phyloP scores from a whole-genome alignment of 768 basidiomycete genomes.

The Suillus brevipes region DNA sequence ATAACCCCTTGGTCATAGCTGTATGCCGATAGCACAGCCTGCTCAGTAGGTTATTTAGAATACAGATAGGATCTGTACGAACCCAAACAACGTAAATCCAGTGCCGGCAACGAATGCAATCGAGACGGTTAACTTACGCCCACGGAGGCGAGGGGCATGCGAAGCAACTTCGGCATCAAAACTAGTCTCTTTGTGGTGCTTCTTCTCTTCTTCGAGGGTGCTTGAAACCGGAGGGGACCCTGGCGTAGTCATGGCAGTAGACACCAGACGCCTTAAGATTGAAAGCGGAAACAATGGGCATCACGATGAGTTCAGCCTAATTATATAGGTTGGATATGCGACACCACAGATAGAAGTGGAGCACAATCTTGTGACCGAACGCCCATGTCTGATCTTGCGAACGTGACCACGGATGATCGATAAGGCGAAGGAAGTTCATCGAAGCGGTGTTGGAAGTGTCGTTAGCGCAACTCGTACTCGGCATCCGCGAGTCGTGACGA shows the following conservation, averaged over 20 bases:
- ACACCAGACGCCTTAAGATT: neutral
- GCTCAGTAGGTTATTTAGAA: neutral
- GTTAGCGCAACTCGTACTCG: neutral
- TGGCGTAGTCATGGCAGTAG: neutral
- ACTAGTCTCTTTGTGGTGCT: slow-evolving; percentile 22
- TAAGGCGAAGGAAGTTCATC: neutral
- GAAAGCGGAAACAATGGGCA: neutral
- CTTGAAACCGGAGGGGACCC: neutral
- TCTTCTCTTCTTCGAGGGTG: neutral
- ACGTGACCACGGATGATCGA: neutral
- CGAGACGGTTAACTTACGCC: slow-evolving; percentile 44
- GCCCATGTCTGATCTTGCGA: neutral
- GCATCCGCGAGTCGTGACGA: neutral
- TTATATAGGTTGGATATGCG: neutral
- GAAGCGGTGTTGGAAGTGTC: neutral
- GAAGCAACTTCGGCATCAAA: slow-evolving; percentile 38
- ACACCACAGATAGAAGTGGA: neutral
- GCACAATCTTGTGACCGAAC: neutral
- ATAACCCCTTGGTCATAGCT: slow-evolving; percentile 74
- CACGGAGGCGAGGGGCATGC: slow-evolving; percentile 38
- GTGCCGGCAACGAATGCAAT: slow-evolving; percentile 59
- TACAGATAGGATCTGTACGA: slow-evolving; percentile 11
- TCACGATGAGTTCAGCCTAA: neutral
- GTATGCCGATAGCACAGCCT: neutral
- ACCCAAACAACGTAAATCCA: slow-evolving; percentile 66